Evolutionary conservation across 2,329 filamentous ascomycete genomes (phyloP).

Genomic region (Monilinia fructicola): DNA sequence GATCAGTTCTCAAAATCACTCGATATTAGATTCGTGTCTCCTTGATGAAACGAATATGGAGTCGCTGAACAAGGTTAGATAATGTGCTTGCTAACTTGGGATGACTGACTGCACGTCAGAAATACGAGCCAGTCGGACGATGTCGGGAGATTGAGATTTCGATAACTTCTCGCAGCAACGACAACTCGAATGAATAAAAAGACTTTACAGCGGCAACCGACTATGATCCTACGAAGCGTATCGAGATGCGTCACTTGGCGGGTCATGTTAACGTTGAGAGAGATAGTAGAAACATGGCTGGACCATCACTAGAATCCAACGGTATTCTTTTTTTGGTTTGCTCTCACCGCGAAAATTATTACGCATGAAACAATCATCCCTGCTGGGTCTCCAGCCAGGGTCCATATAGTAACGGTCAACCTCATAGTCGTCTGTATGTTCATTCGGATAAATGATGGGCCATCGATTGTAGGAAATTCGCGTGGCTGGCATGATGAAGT

Average conservation of each 20-base stretch:
- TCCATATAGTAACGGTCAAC: neutral
- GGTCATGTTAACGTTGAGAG: too few species aligned
- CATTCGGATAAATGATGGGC: neutral
- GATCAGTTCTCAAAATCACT: neutral
- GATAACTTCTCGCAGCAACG: neutral
- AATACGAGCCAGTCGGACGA: neutral
- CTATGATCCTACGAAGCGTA: neutral
- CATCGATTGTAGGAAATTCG: neutral
- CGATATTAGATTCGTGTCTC: neutral
- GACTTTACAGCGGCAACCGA: too few species aligned
- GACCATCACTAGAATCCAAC: too few species aligned
- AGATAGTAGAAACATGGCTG: too few species aligned
- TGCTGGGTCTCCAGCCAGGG: neutral
- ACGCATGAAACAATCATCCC: neutral
- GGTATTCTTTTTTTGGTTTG: too few species aligned
- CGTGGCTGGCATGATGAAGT: neutral
- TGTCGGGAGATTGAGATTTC: neutral
- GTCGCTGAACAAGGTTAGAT: too few species aligned
- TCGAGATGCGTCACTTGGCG: too few species aligned
- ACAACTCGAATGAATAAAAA: neutral
- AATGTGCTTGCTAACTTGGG: too few species aligned
- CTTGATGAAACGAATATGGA: too few species aligned
- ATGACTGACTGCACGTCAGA: neutral
- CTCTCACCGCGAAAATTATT: too few species aligned
- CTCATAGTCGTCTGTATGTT: neutral